Conservation (phyloP, 495 filamentous ascomycete species). For the Aspergillus conjunctus region DNA sequence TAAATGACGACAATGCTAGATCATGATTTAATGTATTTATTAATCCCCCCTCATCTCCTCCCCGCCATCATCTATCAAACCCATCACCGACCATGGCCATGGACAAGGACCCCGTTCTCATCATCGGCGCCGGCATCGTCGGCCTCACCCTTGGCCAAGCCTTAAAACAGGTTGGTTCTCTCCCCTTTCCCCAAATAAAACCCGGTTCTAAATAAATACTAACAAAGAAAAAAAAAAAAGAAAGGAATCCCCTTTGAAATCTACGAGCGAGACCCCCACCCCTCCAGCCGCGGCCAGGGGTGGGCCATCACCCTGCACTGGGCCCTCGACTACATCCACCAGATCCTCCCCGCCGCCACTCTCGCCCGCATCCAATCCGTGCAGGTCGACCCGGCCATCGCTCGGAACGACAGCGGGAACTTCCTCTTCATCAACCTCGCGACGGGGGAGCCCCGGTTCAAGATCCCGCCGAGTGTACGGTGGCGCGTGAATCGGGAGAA, state of each 20-base stretch:
- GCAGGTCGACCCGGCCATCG: constrained; percentile 49
- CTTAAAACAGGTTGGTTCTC: constrained; percentile 34
- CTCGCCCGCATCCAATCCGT: constrained; percentile 47
- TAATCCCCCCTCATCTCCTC: not conserved
- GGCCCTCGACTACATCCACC: constrained; percentile 51
- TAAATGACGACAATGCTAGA: no score
- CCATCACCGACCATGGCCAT: not conserved
- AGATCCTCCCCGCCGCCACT: constrained; percentile 51
- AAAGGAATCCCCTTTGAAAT: constrained; percentile 49
- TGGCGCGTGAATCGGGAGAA: constrained; percentile 36
- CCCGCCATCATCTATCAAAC: not conserved
- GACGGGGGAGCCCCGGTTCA: constrained; percentile 31
- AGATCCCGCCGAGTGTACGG: constrained; percentile 30
- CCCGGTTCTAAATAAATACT: no score
- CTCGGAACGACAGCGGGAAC: constrained; percentile 32
- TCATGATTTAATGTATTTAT: not conserved
- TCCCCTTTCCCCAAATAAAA: not conserved
- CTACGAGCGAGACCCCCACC: constrained; percentile 54
- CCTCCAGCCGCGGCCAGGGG: constrained; percentile 47
- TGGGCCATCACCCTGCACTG: constrained; percentile 65
- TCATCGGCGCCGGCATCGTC: constrained; percentile 60
- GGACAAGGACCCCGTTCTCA: constrained; percentile 44
- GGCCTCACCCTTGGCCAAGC: constrained; percentile 60
- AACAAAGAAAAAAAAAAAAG: no score
- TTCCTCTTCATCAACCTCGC: constrained; percentile 36